Percentiles rank a stretch among this genome's conserved stretches.
phyloP scores from a whole-genome alignment of 208 protist genomes.

The Trypanosoma brucei region DNA sequence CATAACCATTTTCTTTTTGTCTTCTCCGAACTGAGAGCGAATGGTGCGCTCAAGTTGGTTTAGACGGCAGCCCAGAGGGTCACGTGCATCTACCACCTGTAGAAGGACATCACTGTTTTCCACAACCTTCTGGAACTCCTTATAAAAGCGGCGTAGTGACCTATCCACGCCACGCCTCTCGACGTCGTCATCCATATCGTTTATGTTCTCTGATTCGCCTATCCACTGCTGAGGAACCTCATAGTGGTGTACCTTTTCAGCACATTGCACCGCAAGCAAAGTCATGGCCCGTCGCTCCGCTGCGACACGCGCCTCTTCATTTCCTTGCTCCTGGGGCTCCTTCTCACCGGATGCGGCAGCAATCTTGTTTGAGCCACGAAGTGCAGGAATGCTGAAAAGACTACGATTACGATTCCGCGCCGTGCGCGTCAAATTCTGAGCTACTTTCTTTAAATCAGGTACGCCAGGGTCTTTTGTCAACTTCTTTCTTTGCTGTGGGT shows the following conservation, averaged over 20 bases:
- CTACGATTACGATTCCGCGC: conserved; percentile 62
- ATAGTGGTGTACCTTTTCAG: conserved; percentile 73
- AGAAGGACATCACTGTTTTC: conserved; percentile 95
- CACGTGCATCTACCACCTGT: conserved; percentile 96
- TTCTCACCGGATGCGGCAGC: background rate
- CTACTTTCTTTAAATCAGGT: conserved; percentile 66
- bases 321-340: conserved; percentile 1
- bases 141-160: conserved; percentile 84
- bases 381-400: conserved; percentile 53
- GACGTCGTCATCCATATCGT: conserved; percentile 41
- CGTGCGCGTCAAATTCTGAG: conserved; percentile 56
- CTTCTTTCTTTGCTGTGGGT: conserved; percentile 35
- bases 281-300: conserved; percentile 66
- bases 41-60: conserved; percentile 91
- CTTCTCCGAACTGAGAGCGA: conserved; percentile 79
- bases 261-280: conserved; percentile 59
- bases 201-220: conserved; percentile 21
- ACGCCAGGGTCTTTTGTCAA: conserved; percentile 77
- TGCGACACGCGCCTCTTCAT: conserved; percentile 38
- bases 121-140: conserved; percentile 89
- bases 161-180: conserved; percentile 51
- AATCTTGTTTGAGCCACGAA: conserved; percentile 17
- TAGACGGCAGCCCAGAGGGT: conserved; percentile 95
- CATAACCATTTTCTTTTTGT: conserved; percentile 91
- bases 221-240: conserved; percentile 46